These are phyloP conservation scores for Diplodia mutila DNA, from an alignment of 2,329 filamentous ascomycete species.

Conservation along the genomic window DNA sequence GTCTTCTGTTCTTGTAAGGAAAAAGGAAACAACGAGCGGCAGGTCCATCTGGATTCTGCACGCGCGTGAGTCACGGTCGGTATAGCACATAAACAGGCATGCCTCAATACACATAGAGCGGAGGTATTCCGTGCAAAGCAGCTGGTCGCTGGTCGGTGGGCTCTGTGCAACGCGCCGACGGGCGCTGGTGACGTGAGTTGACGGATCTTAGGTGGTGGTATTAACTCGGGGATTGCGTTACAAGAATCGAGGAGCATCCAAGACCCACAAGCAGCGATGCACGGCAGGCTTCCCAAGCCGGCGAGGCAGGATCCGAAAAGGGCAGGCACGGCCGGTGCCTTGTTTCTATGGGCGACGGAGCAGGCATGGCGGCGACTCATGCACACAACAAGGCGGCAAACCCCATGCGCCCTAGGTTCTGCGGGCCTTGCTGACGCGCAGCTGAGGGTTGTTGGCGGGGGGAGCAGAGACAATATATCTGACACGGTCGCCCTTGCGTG, in stretches of 20 bases:
- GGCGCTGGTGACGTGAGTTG: background rate
- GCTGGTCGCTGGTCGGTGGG: too few species aligned
- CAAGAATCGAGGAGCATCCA: slow-evolving; percentile 2
- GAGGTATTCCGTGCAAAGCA: slow-evolving; percentile 2
- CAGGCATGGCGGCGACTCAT: background rate
- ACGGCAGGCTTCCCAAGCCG: background rate
- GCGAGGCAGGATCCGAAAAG: background rate
- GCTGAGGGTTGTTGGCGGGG: background rate
- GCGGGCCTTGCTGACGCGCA: slow-evolving; percentile 10
- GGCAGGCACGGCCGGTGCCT: slow-evolving; percentile 13
- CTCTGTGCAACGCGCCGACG: background rate
- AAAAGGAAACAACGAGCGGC: background rate
- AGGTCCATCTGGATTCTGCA: background rate
- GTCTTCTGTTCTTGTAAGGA: slow-evolving; percentile 5
- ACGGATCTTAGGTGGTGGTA: background rate
- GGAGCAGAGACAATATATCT: background rate
- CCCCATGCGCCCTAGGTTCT: background rate
- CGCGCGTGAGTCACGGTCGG: slow-evolving; percentile 7
- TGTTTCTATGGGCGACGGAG: background rate
- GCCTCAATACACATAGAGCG: slow-evolving; percentile 18
- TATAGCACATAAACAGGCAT: slow-evolving; percentile 18
- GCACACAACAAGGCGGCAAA: too few species aligned
- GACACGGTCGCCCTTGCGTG: slow-evolving; percentile 1
- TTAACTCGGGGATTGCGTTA: background rate
- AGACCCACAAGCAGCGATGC: background rate